Conservation (phyloP, 176 grass and related monocot genomes). For the Aegilops bicornis region DNA sequence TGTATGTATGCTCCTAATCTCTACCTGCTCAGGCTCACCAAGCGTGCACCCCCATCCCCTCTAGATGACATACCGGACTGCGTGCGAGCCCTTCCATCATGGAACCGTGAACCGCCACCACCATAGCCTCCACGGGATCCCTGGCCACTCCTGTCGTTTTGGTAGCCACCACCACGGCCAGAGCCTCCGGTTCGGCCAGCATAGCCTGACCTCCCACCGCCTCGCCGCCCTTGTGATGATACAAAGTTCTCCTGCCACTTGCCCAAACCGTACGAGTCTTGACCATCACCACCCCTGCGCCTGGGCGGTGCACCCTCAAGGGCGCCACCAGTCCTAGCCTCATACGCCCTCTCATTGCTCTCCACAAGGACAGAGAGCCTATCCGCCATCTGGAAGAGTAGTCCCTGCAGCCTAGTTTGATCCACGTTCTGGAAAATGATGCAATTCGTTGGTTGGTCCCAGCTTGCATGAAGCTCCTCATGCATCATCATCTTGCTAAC, state of each 20-base stretch:
- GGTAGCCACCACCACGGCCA: constrained; percentile 52
- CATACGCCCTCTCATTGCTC: constrained; percentile 85
- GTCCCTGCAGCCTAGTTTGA: constrained; percentile 79
- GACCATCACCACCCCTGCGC: constrained; percentile 56
- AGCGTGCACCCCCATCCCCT: constrained; percentile 50
- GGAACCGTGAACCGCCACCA: constrained; percentile 39
- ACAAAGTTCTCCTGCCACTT: constrained; percentile 86
- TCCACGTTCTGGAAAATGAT: constrained; percentile 88
- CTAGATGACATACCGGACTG: constrained; percentile 10
- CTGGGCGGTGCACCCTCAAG: constrained; percentile 74
- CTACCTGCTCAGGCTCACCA: constrained; percentile 83
- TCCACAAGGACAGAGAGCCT: constrained; percentile 83
- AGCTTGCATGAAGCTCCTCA: constrained; percentile 82
- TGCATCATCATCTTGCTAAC: constrained; percentile 94
- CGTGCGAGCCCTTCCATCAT: constrained; percentile 38
- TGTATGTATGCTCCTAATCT: constrained; percentile 31
- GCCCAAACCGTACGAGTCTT: constrained; percentile 48
- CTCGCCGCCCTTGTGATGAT: constrained; percentile 52
- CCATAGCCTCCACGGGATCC: constrained; percentile 50
- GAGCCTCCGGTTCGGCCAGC: constrained; percentile 52
- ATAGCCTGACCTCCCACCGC: constrained; percentile 57
- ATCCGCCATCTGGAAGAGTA: constrained; percentile 93
- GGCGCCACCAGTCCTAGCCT: constrained; percentile 80
- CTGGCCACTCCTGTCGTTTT: constrained; percentile 53
- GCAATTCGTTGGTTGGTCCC: constrained; percentile 85